These are phyloP conservation scores for Bryopsis sp. DNA, from an alignment of 139 green algal species.

Conservation along the genomic window DNA sequence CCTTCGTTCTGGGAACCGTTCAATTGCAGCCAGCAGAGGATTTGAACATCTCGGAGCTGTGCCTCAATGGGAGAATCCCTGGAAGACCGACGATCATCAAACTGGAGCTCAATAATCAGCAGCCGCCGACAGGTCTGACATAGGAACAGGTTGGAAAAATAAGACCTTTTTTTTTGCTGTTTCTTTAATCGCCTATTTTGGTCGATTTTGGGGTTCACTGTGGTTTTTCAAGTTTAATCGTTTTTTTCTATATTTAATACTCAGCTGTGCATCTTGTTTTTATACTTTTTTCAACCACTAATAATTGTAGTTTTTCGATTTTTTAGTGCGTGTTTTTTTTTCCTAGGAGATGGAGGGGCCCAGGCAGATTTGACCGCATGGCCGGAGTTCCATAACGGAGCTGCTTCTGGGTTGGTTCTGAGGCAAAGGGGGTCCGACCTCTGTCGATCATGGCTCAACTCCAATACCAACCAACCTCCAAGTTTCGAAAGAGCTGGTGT, in stretches of 20 bases:
- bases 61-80: constrained; percentile 44
- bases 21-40: constrained; percentile 64
- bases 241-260: neutral
- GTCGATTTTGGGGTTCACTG: neutral
- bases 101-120: constrained; percentile 52
- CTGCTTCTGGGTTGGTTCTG: constrained; percentile 62
- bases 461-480: no score
- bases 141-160: constrained; percentile 30
- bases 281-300: no score
- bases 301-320: no score
- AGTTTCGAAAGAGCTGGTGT: no score
- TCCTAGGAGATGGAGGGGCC: constrained; percentile 23
- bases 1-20: constrained; percentile 64
- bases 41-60: constrained; percentile 59
- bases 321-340: neutral
- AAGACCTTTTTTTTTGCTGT: neutral
- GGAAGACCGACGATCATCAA: constrained; percentile 45
- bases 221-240: neutral
- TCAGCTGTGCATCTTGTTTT: no score
- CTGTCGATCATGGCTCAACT: neutral
- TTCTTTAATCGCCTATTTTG: neutral
- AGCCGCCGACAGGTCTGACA: no score
- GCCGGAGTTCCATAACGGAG: constrained; percentile 97
- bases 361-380: constrained; percentile 69
- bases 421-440: constrained; percentile 15